Evolutionary conservation across 257 asterid genomes (phyloP).

Genomic region (Buddleja alternifolia): DNA sequence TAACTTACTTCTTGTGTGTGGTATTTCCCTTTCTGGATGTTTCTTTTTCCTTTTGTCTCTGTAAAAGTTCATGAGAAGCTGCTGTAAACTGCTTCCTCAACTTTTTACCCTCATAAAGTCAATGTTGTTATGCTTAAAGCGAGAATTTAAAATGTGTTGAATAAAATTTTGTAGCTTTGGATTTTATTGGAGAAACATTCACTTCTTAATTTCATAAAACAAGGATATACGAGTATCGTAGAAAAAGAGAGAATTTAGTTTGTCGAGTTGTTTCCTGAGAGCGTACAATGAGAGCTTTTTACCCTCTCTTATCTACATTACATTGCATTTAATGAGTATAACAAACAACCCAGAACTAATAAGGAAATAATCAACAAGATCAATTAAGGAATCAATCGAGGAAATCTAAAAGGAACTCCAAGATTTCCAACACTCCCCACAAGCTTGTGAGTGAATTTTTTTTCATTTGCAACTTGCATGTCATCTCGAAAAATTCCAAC

Average conservation of each 20-base stretch:
- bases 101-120: slow-evolving; percentile 26
- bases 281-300: no score
- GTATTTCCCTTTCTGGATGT: slow-evolving; percentile 2
- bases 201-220: not conserved
- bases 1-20: slow-evolving; percentile 5
- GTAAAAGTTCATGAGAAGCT: slow-evolving; percentile 55
- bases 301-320: no score
- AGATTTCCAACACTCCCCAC: no score
- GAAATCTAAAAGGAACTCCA: no score
- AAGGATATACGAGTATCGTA: not conserved
- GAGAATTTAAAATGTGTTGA: not conserved
- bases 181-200: not conserved
- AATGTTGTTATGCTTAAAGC: slow-evolving; percentile 7
- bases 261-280: no score
- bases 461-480: no score
- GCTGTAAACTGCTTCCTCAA: slow-evolving; percentile 45
- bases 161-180: not conserved
- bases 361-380: no score
- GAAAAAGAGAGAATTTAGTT: not conserved
- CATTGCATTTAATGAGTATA: no score
- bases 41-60: not conserved
- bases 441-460: no score
- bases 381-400: no score
- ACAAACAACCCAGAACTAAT: no score
- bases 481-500: no score